phyloP scores from a whole-genome alignment of 2,329 filamentous ascomycete genomes.

The Pyrenochaeta sp. region DNA sequence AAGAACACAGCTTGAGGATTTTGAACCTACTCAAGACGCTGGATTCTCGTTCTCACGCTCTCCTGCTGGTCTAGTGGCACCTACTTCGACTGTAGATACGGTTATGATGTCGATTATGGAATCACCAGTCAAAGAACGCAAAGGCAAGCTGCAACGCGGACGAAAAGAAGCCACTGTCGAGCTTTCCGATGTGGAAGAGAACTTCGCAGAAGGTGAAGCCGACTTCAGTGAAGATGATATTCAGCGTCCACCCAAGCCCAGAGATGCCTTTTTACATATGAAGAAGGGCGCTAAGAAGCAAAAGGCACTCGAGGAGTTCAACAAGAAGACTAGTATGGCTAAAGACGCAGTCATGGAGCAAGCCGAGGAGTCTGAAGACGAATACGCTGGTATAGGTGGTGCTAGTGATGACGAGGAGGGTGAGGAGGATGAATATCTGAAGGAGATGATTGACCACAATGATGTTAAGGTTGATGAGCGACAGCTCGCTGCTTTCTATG shows the following conservation, averaged over 20 bases:
- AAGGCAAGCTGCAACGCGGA: conserved; percentile 62
- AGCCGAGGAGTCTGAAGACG: conserved; percentile 96
- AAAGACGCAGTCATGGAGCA: conserved; percentile 88
- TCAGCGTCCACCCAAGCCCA: conserved; percentile 46
- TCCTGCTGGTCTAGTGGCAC: conserved; percentile 69
- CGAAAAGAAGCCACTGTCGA: conserved; percentile 49
- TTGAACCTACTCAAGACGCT: conserved; percentile 80
- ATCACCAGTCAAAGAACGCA: conserved; percentile 70
- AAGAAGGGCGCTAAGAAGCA: conserved; percentile 69
- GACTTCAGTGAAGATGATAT: conserved; percentile 35
- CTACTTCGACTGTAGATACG: conserved; percentile 75
- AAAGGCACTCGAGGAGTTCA: conserved; percentile 62
- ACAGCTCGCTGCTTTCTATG: conserved; percentile 84
- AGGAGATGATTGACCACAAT: conserved; percentile 87
- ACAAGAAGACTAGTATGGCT: conserved; percentile 87
- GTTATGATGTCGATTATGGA: conserved; percentile 65
- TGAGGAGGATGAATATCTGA: conserved; percentile 76
- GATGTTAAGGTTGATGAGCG: conserved; percentile 80
- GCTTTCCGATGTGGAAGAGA: conserved; percentile 57
- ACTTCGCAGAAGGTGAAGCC: conserved; percentile 32
- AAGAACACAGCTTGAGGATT: conserved; percentile 71
- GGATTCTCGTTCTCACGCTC: conserved; percentile 75
- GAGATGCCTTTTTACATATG: conserved; percentile 73
- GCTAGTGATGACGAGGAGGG: conserved; percentile 84
- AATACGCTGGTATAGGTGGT: conserved; percentile 93